phyloP scores from a whole-genome alignment of 2,329 filamentous ascomycete genomes.

The Chaetomium sp. region DNA sequence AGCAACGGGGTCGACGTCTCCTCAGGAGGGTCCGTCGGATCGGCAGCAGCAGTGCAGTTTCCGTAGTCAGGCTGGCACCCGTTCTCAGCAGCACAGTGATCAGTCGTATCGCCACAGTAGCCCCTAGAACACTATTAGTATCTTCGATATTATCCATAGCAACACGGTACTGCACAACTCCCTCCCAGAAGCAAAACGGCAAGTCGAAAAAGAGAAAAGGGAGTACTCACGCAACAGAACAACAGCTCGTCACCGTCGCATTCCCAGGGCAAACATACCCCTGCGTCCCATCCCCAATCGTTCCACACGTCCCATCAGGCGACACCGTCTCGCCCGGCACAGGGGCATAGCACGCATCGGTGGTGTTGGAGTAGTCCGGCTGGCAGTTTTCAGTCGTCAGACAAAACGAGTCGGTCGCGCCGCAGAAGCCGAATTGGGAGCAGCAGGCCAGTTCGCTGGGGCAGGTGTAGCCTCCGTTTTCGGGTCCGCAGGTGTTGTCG shows the following conservation, averaged over 20 bases:
- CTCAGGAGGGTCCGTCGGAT: too few species aligned
- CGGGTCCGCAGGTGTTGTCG: slow-evolving; percentile 28
- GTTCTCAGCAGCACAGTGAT: slow-evolving; percentile 23
- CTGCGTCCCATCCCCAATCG: slow-evolving; percentile 22
- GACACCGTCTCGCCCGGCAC: slow-evolving; percentile 25
- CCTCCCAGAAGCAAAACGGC: too few species aligned
- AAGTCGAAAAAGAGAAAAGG: background rate
- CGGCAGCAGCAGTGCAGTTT: slow-evolving; percentile 16
- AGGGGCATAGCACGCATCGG: slow-evolving; percentile 24
- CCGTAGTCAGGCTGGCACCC: slow-evolving; percentile 28
- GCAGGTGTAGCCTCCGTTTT: slow-evolving; percentile 28
- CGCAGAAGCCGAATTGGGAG: slow-evolving; percentile 28
- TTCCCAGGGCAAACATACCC: slow-evolving; percentile 27
- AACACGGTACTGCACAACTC: too few species aligned
- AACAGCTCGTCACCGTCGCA: slow-evolving; percentile 21
- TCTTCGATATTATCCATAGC: background rate
- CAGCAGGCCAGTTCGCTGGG: slow-evolving; percentile 26
- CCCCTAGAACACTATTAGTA: slow-evolving; percentile 18
- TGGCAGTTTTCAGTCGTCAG: slow-evolving; percentile 28
- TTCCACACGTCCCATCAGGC: slow-evolving; percentile 29
- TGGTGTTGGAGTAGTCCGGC: slow-evolving; percentile 26
- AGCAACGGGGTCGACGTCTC: too few species aligned
- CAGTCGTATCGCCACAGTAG: slow-evolving; percentile 27
- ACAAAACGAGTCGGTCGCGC: slow-evolving; percentile 26
- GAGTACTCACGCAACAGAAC: slow-evolving; percentile 25